Evolutionary conservation across 1,284 basidiomycete species (phyloP).

Genomic region (Cutaneotrichosporon mucoides): DNA sequence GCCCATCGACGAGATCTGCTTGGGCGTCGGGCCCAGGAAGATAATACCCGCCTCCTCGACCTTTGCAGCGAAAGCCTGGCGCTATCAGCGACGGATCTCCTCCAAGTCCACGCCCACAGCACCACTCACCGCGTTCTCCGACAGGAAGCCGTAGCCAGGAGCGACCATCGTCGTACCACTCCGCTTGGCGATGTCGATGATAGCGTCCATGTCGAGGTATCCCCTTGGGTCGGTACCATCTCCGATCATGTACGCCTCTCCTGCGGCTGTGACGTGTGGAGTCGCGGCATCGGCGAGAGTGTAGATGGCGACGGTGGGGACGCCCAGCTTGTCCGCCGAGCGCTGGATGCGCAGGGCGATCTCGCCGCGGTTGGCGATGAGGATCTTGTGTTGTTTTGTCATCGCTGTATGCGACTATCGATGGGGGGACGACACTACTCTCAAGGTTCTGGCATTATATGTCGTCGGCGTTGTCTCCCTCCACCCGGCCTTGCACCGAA

Average conservation of each 20-base stretch:
- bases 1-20: constrained; percentile 58
- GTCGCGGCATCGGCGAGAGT: constrained; percentile 75
- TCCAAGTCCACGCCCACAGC: not conserved
- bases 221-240: constrained; percentile 46
- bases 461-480: too few relatives aligned
- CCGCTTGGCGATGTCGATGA: constrained; percentile 53
- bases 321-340: constrained; percentile 79
- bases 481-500: too few relatives aligned
- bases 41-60: constrained; percentile 56
- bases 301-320: constrained; percentile 85
- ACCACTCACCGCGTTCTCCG: constrained; percentile 56
- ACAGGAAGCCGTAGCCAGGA: constrained; percentile 64
- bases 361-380: constrained; percentile 87
- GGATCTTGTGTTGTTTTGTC: constrained; percentile 57
- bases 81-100: not conserved
- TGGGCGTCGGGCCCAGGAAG: constrained; percentile 60
- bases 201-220: constrained; percentile 52
- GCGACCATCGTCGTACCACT: constrained; percentile 57
- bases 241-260: constrained; percentile 48
- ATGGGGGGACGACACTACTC: too few relatives aligned
- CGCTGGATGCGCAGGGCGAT: constrained; percentile 90
- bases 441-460: too few relatives aligned
- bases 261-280: constrained; percentile 62
- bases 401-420: not conserved
- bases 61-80: constrained; percentile 53